These are phyloP conservation scores for Xylaria sp. DNA, from an alignment of 2,329 filamentous ascomycete species.

Conservation along the genomic window DNA sequence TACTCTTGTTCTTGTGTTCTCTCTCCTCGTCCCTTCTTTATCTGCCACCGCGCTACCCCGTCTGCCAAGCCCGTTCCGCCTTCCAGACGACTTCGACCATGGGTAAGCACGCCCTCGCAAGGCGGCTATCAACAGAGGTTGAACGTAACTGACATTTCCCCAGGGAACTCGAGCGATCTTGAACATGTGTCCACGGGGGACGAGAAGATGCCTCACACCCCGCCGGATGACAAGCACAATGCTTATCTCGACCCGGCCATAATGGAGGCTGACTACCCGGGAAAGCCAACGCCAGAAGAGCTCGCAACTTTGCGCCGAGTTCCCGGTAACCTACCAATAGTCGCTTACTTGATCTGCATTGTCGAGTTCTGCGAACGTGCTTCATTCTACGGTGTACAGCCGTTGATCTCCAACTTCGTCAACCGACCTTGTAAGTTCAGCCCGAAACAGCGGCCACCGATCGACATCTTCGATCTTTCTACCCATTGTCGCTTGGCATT, in stretches of 20 bases:
- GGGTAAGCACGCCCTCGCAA: constrained; percentile 30
- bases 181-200: constrained; percentile 39
- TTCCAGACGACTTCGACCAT: constrained; percentile 32
- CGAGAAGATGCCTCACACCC: constrained; percentile 43
- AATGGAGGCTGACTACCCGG: constrained; percentile 48
- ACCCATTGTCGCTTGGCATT: not conserved
- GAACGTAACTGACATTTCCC: constrained; percentile 16
- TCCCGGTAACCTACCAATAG: constrained; percentile 61
- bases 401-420: constrained; percentile 69
- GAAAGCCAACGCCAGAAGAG: constrained; percentile 61
- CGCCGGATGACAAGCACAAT: constrained; percentile 41
- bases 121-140: not conserved
- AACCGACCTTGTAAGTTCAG: constrained; percentile 59
- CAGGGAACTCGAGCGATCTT: constrained; percentile 38
- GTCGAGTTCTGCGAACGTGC: constrained; percentile 71
- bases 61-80: constrained; percentile 28
- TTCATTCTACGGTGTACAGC: constrained; percentile 68
- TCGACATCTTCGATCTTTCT: not conserved
- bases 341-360: constrained; percentile 67
- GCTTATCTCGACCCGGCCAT: constrained; percentile 44
- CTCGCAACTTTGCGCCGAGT: constrained; percentile 53
- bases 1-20: not conserved
- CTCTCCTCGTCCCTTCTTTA: constrained; percentile 20
- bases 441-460: not conserved
- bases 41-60: constrained; percentile 19